Percentiles rank a stretch among this genome's conserved stretches.
Conservation (phyloP, 208 protist genomes). For the Naegleria fowleri region DNA sequence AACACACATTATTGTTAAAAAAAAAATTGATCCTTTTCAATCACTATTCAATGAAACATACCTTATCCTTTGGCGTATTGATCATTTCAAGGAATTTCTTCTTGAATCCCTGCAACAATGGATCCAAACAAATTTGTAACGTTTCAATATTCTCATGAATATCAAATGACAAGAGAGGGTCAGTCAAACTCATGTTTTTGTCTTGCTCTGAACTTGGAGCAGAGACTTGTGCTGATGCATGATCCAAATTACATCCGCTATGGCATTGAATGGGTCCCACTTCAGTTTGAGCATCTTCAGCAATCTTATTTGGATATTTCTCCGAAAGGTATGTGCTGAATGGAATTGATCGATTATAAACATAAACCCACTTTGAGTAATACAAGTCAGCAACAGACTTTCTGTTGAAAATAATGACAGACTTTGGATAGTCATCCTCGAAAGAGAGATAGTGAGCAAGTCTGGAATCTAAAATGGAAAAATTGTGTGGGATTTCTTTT, state of each 20-base stretch:
- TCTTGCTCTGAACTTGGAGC: not conserved
- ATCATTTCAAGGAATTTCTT: not conserved
- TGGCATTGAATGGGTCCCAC: not conserved
- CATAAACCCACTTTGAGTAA: not conserved
- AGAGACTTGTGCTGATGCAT: not conserved
- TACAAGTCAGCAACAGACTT: slow-evolving; percentile 18
- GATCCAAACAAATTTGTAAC: slow-evolving; percentile 1
- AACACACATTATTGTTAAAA: too few relatives aligned
- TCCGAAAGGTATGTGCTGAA: not conserved
- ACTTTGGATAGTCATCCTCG: slow-evolving; percentile 15
- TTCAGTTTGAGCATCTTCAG: not conserved
- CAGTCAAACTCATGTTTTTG: not conserved
- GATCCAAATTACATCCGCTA: not conserved
- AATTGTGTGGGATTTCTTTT: slow-evolving; percentile 19
- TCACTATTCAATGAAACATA: too few relatives aligned
- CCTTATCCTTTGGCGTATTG: not conserved
- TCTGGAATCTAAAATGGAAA: slow-evolving; percentile 12
- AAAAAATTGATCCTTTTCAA: too few relatives aligned
- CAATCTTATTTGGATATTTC: not conserved
- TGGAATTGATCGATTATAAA: not conserved
- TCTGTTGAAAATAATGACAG: slow-evolving; percentile 19
- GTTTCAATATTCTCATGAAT: not conserved
- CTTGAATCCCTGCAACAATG: not conserved
- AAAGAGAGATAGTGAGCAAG: not conserved
- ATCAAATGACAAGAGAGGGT: slow-evolving; percentile 8